Base-by-base conservation (phyloP, 805 yeast genomes). In the Candida piceae region DNA sequence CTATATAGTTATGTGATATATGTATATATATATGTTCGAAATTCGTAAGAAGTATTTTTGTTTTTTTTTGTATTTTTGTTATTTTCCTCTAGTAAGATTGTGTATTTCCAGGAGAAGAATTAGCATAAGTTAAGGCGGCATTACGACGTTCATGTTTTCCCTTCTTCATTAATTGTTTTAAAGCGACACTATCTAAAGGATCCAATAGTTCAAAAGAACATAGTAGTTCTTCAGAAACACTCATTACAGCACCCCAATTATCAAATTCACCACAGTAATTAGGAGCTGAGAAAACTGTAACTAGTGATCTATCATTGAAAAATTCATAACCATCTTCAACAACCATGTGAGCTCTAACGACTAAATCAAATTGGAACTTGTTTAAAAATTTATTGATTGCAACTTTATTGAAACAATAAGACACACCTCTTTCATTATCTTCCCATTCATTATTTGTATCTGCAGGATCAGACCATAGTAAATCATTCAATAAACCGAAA, bases 211-310 rank as follows among this genome's bases (percentile, higher is more conserved):
- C 98, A 62, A 90, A 90, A 44, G 93, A 82, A 62, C 98, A 90
- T 39, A 93, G 67, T 46, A 90, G 69, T 51, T 90, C 97, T 45
- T 90, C 96, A 45, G 86, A 77, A 12, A 90, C 97, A 50, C 94
- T 80, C 97, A 90, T 90, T 5, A 90, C 97, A 2, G 98, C 98
- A 17, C 96, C 96, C 96, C 96, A 87, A 53, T 87, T 87, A 58
- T 88, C 86, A 53, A 80, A 80, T 58, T 80, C 88, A n/a, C 88
- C 87, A 52, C 87, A 80, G 56, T 80, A 80, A 57, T 80, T 80
- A 9, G 87, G 88, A 3, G 88, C 88, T 35, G 79, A 71, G 53
- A 80, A 80, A 16, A 80, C 86, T 0, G 88, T 80, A 17, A 81
- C 87, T 45, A 80, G 64, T 8, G 81, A 74, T 23, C 84, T 63